Base-by-base conservation (phyloP, 2,329 filamentous ascomycete genomes). In the Colletotrichum cuscutae region DNA sequence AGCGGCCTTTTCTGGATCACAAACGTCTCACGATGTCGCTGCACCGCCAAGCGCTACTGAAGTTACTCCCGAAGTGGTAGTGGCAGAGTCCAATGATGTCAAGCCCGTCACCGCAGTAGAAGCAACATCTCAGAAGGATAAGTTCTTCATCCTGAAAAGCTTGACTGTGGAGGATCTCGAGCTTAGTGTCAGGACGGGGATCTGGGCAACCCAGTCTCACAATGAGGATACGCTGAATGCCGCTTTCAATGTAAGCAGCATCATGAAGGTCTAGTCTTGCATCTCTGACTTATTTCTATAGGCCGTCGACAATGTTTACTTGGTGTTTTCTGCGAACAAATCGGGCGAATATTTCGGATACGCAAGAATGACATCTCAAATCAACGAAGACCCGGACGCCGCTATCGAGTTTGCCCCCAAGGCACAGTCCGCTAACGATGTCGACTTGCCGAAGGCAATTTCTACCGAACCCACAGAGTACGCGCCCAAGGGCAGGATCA, bases 291-390 rank as follows among this genome's bases (percentile, higher is more conserved):
- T 74, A 67, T 65, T 68, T 13, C 35, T 72, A 62, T 74, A 97
- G 95, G 86, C 87, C 11, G 90, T 92, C 15, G 94, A 97, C 65
- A 94, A 93, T 78, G 95, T 98, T 1, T 98, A 95, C 79, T 86
- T 98, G 35, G 90, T 98, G 15, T 98, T 98, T 81, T 98, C 96
- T 1, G 96, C 96, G 13, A 98, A 98, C 82, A 98, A 98, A 79
- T 98, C 96, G 0, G 96, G 96, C 13, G 96, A 98, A 82, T 98
- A 98, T 80, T 98, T 97, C 83, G 96, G 96, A 24, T 98, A 97
- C 79, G 96, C 95, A 24, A 91, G 93, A 49, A 98, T 98, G 96
- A 86, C 88, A 11, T 98, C 96, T 26, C 86, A 91, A 4, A 97
- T 98, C 78, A 92, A 93, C 76, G 89, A 95, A 67, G 93, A 97